Evolutionary conservation across 1,139 yeast genomes (phyloP), one percentile per base, ranked within the genome.

Genomic region (Zygosaccharomyces pseudobailii): DNA sequence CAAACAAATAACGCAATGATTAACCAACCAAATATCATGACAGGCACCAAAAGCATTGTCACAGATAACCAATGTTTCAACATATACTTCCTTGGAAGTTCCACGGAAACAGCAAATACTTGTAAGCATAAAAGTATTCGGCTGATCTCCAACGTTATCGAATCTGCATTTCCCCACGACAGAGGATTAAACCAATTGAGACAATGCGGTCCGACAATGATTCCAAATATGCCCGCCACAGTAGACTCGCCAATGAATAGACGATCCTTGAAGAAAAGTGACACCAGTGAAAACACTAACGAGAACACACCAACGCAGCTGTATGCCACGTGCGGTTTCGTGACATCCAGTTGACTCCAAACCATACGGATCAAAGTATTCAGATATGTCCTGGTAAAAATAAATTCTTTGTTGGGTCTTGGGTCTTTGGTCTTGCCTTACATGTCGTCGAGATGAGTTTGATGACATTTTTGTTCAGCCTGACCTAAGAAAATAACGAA

Each of bases 21-120:
- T 30, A 92, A 71, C 97, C 97, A 92, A 19, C 97, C 97, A 48
- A 76, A 75, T 0, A 96, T 87, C 98, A 92, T 92, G 28, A 89
- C 95, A 0, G 97, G 97, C 10, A 90, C 72, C 47, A 92, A 72
- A 48, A 92, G 74, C 59, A 88, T 74, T n/a, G 82, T 69, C 25
- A 92, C 94, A 1, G 96, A 85, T 17, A 80, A 57, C 95, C 96
- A 88, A 66, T 92, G 98, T 58, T 81, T 84, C 57, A 83, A 75
- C 92, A 92, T 87, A 67, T 92, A 92, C 65, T 88, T 88, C 55
- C 87, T 82, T 17, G 98, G 98, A 67, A 92, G 74, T 69, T 92
- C 97, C 36, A 92, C 97, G 1, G 98, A 96, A 40, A 90, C 97
- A 8, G 97, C 97, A 59, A 92, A 95, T 59, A 92, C 92, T 71